These are phyloP conservation scores for Leccinellum rugosiceps DNA, from an alignment of 768 basidiomycete genomes.

Conservation along the genomic window DNA sequence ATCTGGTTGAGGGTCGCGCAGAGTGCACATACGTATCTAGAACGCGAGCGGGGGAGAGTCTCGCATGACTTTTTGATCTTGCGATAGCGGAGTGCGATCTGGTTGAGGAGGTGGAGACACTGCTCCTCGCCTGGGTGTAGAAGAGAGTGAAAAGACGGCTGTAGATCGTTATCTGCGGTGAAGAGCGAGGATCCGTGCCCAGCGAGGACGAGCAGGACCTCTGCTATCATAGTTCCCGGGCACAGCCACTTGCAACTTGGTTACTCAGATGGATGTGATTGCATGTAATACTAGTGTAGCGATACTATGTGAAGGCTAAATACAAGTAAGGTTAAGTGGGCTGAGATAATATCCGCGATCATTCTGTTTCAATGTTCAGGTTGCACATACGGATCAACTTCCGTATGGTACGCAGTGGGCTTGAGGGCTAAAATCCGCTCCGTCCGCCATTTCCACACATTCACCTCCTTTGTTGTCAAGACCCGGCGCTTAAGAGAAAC, in stretches of 20 bases:
- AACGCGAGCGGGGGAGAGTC: slow-evolving; percentile 51
- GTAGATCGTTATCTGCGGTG: slow-evolving; percentile 51
- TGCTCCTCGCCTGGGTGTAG: slow-evolving; percentile 89
- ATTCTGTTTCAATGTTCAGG: no score
- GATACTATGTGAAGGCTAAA: no score
- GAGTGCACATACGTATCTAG: slow-evolving; percentile 77
- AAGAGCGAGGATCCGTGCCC: slow-evolving; percentile 89
- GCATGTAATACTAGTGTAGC: no score
- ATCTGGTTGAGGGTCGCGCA: slow-evolving; percentile 71
- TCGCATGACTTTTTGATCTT: slow-evolving; percentile 60
- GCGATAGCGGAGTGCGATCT: slow-evolving; percentile 71
- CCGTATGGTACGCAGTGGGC: no score
- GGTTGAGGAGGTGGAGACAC: slow-evolving; percentile 74
- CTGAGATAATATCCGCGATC: no score
- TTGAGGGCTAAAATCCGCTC: no score
- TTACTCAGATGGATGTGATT: no score
- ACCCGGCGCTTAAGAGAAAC: no score
- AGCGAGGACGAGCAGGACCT: slow-evolving; percentile 80
- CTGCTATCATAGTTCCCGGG: slow-evolving; percentile 73
- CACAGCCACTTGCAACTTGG: slow-evolving; percentile 8
- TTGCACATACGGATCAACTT: no score
- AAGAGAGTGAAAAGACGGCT: slow-evolving; percentile 63
- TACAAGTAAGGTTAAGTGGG: no score
- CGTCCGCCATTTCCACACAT: no score
- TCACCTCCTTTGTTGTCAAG: no score